Evolutionary conservation across 495 filamentous ascomycete species (phyloP).

Genomic region (Annulohypoxylon nitens): DNA sequence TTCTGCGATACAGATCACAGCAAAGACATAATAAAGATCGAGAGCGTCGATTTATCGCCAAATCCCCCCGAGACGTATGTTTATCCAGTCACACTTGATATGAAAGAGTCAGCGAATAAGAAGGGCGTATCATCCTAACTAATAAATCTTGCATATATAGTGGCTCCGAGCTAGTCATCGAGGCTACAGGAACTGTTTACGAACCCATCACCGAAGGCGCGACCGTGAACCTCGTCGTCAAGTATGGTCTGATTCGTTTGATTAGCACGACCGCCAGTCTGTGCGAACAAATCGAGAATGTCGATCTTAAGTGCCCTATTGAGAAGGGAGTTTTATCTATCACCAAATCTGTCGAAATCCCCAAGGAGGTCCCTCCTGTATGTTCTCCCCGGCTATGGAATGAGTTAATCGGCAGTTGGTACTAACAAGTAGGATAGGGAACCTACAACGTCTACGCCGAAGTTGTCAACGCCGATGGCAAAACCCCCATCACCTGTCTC

Average conservation of each 20-base stretch:
- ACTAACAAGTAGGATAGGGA: constrained; percentile 68
- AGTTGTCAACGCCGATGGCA: constrained; percentile 75
- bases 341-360: constrained; percentile 85
- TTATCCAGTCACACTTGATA: not conserved
- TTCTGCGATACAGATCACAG: constrained; percentile 75
- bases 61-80: constrained; percentile 92
- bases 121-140: constrained; percentile 17
- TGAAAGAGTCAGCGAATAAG: not conserved
- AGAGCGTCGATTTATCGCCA: constrained; percentile 81
- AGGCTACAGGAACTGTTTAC: constrained; percentile 77
- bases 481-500: constrained; percentile 81
- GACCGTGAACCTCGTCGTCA: constrained; percentile 83
- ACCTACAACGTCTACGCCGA: constrained; percentile 90
- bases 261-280: constrained; percentile 83
- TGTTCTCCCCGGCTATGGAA: constrained; percentile 50
- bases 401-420: not conserved
- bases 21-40: constrained; percentile 76
- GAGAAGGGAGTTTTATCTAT: constrained; percentile 78
- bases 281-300: constrained; percentile 87
- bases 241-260: constrained; percentile 92
- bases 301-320: constrained; percentile 90
- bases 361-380: constrained; percentile 90
- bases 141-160: constrained; percentile 60
- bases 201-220: constrained; percentile 80
- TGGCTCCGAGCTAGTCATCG: constrained; percentile 81